A percentile compares a stretch with the other conserved stretches of the same genome.
These are phyloP conservation scores for Nemania serpens DNA, from an alignment of 2,329 filamentous ascomycete species.

Conservation along the genomic window DNA sequence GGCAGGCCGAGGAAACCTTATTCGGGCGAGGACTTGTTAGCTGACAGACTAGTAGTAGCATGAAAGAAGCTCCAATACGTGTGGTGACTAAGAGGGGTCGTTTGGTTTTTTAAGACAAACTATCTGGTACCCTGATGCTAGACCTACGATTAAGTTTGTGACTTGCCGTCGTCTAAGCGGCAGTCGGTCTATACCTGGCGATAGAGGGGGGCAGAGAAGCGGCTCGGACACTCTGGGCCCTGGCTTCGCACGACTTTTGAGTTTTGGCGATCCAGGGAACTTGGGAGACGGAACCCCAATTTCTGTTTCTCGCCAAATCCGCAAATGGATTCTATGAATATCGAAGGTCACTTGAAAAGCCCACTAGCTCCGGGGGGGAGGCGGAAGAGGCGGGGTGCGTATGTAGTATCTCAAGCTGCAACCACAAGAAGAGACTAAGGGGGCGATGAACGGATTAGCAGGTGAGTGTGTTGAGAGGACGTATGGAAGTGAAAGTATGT, in stretches of 20 bases:
- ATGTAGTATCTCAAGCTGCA: too few relatives aligned
- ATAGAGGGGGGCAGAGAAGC: neutral
- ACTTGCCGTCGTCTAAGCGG: constrained; percentile 8
- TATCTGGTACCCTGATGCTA: constrained; percentile 1
- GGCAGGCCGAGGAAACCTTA: constrained; percentile 7
- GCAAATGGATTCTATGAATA: neutral
- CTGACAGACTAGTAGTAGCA: neutral
- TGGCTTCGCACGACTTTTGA: constrained; percentile 14
- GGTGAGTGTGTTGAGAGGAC: too few relatives aligned
- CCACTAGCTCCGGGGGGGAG: neutral
- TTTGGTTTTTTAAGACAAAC: neutral
- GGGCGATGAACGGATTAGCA: too few relatives aligned
- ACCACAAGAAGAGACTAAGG: too few relatives aligned
- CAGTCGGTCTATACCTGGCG: constrained; percentile 5
- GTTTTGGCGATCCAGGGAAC: constrained; percentile 15
- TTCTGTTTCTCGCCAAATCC: neutral
- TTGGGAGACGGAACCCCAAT: constrained; percentile 12
- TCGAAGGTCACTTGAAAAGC: neutral
- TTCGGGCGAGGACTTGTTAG: constrained; percentile 8
- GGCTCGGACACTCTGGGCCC: constrained; percentile 2
- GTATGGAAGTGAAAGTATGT: too few relatives aligned
- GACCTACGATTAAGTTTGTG: constrained; percentile 24
- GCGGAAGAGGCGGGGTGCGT: too few relatives aligned
- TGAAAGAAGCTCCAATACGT: neutral
- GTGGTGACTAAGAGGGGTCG: neutral